These are phyloP conservation scores for Amesomyces nigricolor DNA, from an alignment of 2,329 filamentous ascomycete genomes.

Conservation along the genomic window DNA sequence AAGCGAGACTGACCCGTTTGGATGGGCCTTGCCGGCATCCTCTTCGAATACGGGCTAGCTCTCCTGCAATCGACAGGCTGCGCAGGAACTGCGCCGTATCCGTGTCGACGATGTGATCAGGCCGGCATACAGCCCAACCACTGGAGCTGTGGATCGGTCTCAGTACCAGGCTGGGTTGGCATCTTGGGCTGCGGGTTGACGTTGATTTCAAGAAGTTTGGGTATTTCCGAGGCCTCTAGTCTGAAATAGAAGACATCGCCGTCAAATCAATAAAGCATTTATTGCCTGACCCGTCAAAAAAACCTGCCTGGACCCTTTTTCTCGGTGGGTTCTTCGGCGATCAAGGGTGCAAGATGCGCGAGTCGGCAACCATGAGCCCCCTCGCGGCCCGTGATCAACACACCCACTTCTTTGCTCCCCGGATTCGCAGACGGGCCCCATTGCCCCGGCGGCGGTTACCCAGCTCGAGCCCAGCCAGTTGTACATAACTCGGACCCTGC, in stretches of 20 bases:
- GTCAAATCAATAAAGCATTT: too few species aligned
- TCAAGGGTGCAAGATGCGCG: neutral
- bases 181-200: too few species aligned
- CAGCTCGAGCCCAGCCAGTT: too few species aligned
- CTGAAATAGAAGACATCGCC: too few species aligned
- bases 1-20: neutral
- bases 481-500: constrained; percentile 1
- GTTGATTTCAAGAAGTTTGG: too few species aligned
- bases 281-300: too few species aligned
- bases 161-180: too few species aligned
- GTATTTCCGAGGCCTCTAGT: too few species aligned
- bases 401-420: constrained; percentile 9
- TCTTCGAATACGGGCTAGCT: constrained; percentile 7
- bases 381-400: constrained; percentile 14
- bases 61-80: constrained; percentile 7
- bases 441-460: neutral
- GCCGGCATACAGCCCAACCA: constrained; percentile 6
- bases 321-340: neutral
- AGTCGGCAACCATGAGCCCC: neutral
- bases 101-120: constrained; percentile 3
- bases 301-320: too few species aligned
- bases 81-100: constrained; percentile 1
- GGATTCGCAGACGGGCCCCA: constrained; percentile 6
- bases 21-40: neutral
- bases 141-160: neutral